These are phyloP conservation scores for Zymoseptoria crescenta DNA, from an alignment of 2,329 filamentous ascomycete species.

Conservation along the genomic window DNA sequence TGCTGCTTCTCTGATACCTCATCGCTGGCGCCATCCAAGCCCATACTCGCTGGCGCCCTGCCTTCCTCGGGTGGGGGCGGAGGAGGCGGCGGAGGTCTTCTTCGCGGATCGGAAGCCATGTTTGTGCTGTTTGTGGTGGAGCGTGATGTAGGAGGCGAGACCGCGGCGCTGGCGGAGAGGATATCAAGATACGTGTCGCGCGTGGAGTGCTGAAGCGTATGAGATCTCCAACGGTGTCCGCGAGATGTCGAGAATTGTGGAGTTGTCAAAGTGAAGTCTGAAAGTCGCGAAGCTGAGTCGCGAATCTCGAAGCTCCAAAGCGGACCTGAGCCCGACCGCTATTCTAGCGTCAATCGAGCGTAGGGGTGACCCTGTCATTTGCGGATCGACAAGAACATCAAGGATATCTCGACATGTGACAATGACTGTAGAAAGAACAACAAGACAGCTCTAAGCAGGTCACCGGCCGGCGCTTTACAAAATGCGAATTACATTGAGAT, in stretches of 20 bases:
- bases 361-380: no score
- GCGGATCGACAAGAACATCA: no score
- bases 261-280: neutral
- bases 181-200: neutral
- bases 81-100: constrained; percentile 22
- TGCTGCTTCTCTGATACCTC: constrained; percentile 6
- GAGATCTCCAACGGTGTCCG: neutral
- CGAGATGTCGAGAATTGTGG: neutral
- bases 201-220: no score
- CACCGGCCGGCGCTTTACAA: no score
- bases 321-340: neutral
- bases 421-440: no score
- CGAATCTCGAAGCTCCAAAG: neutral
- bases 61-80: constrained; percentile 45
- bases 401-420: no score
- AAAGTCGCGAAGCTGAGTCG: neutral
- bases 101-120: constrained; percentile 40
- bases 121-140: constrained; percentile 9
- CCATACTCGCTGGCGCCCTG: constrained; percentile 26
- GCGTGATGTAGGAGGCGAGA: neutral
- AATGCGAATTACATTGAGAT: no score
- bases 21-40: constrained; percentile 12
- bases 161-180: neutral
- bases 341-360: no score
- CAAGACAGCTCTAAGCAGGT: no score